Conservation (phyloP, 192 early-diverging fungal genomes). For the Tieghemiomyces parasiticus region DNA sequence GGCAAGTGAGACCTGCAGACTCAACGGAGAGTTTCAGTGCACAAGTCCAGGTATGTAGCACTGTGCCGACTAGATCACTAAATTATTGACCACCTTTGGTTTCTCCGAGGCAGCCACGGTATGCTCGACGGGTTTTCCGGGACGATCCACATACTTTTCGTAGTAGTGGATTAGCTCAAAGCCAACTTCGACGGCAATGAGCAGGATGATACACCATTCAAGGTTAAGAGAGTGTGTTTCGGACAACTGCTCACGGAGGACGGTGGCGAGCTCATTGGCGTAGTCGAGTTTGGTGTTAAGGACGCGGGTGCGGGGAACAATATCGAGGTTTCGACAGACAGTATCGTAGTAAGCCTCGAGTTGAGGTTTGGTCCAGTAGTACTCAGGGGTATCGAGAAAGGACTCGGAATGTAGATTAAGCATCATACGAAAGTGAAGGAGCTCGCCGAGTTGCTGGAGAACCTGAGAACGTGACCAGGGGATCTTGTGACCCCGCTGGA, state of each 20-base stretch:
- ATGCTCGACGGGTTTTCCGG: no score
- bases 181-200: constrained; percentile 19
- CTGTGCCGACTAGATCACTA: no score
- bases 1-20: no score
- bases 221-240: constrained; percentile 31
- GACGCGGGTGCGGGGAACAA: constrained; percentile 33
- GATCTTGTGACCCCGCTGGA: constrained; percentile 30
- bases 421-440: constrained; percentile 30
- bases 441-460: constrained; percentile 32
- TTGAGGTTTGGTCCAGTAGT: constrained; percentile 32
- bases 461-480: constrained; percentile 27
- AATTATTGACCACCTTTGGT: no score
- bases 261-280: constrained; percentile 41
- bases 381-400: constrained; percentile 43
- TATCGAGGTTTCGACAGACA: constrained; percentile 35
- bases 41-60: no score
- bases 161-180: constrained; percentile 14
- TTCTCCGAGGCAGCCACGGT: no score
- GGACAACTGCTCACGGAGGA: constrained; percentile 34
- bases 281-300: constrained; percentile 55
- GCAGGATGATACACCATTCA: constrained; percentile 23
- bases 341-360: constrained; percentile 35
- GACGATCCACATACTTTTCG: constrained; percentile 5
- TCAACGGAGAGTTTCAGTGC: no score
- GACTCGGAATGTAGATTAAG: constrained; percentile 38